Base-by-base conservation (phyloP, 2,329 filamentous ascomycete genomes). In the Fusarium dimerum region DNA sequence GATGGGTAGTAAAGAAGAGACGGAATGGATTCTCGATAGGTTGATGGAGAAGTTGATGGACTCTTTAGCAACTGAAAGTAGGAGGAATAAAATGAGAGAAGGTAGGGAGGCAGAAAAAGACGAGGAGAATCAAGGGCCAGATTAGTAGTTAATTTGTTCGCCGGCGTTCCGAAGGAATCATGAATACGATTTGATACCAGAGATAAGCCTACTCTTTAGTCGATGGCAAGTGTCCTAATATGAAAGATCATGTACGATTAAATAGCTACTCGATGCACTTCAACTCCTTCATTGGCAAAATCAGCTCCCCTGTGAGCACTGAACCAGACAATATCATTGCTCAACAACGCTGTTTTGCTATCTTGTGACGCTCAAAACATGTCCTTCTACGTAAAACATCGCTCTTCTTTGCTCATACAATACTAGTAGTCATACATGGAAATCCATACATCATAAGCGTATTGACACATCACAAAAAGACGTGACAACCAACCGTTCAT, bases 21-120 rank as follows among this genome's bases (percentile, higher is more conserved):
- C 83, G 13, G 83, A 90, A 66, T 92, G 88, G 88, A 83, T 92
- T 36, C 68, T 91, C 40, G 84, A 90, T 54, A 77, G 82, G 54
- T 68, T 92, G 47, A 80, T 80, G 54, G 75, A 76, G 47, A 79
- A 73, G 52, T 72, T 92, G 38, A 64, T 66, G 17, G 68, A 72
- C 55, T 69, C 64, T 6, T 51, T 73, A 11, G 57, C 64, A 5
- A 30, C 42, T 6, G 63, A 63, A 40, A 59, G 59, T 3, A 59
- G 47, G 40, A 52, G 51, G 5, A 50, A 65, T 39, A 13, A 51
- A 11, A 56, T 39, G 12, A 26, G 50, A 36, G 48, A 46, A 39
- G 42, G 43, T 9, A 54, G 50, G 40, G 45, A 9, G 26, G 50
- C 50, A 26, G 20, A 26, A 7, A 26, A 26, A 7, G 20, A 26